These are phyloP conservation scores for Fomitopsis pinicola DNA, from an alignment of 1,284 basidiomycete genomes.

Conservation along the genomic window DNA sequence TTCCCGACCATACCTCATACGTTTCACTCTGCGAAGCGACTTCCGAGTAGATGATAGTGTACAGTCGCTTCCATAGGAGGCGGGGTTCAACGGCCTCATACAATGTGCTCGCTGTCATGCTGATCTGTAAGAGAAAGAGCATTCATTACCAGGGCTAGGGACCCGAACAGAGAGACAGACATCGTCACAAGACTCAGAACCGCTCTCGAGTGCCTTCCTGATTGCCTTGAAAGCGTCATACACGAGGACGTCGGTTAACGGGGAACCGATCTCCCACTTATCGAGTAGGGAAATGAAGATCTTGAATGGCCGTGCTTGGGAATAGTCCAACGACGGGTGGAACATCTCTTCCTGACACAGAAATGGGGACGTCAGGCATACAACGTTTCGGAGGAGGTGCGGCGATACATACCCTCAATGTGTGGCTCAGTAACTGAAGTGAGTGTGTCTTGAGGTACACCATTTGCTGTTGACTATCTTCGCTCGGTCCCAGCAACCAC, in stretches of 20 bases:
- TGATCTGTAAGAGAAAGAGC: conserved; percentile 43
- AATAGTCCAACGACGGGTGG: conserved; percentile 61
- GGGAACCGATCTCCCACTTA: conserved; percentile 93
- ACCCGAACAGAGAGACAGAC: conserved; percentile 44
- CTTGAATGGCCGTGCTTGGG: conserved; percentile 86
- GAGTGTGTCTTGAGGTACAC: conserved; percentile 67
- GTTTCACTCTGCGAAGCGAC: conserved; percentile 39
- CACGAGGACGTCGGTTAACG: conserved; percentile 74
- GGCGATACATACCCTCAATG: conserved; percentile 54
- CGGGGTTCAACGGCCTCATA: conserved; percentile 93
- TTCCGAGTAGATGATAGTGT: conserved; percentile 50
- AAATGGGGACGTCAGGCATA: neutral
- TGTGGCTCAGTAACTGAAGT: conserved; percentile 62
- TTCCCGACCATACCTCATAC: conserved; percentile 39
- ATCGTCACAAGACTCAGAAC: conserved; percentile 56
- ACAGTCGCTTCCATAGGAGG: conserved; percentile 80
- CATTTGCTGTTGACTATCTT: conserved; percentile 70
- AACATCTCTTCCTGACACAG: conserved; percentile 66
- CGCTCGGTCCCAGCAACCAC: conserved; percentile 87
- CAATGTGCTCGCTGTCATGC: conserved; percentile 83
- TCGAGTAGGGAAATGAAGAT: conserved; percentile 94
- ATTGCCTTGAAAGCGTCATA: conserved; percentile 79
- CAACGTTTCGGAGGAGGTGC: conserved; percentile 1
- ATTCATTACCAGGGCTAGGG: neutral
- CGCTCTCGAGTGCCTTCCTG: conserved; percentile 49